Percentiles rank a stretch among this genome's conserved stretches.
Conservation (phyloP, 495 filamentous ascomycete species). For the Xylaria flabelliformis region DNA sequence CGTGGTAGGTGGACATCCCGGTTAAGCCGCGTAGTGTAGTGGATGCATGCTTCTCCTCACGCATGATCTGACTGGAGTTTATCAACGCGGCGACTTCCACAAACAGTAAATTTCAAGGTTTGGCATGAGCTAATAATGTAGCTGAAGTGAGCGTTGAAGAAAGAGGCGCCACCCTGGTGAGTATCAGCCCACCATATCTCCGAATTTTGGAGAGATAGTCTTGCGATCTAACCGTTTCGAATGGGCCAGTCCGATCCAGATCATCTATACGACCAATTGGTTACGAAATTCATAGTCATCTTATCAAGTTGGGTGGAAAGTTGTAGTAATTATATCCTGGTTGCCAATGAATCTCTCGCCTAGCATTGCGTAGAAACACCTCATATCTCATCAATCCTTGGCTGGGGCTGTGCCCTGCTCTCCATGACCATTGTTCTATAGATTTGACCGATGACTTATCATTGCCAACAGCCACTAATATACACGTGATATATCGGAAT, state of each 20-base stretch:
- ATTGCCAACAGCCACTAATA: conserved; percentile 3
- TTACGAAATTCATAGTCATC: not conserved
- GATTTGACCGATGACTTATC: not conserved
- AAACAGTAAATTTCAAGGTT: not conserved
- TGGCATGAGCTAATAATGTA: not conserved
- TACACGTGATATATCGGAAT: conserved; percentile 4
- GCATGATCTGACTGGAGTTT: not conserved
- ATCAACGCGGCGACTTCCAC: not conserved
- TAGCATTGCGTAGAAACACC: not conserved
- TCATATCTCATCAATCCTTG: not conserved
- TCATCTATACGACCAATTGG: not conserved
- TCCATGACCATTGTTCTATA: conserved; percentile 1
- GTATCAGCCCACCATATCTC: not conserved
- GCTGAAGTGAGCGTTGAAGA: conserved; percentile 8
- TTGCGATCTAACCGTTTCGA: not conserved
- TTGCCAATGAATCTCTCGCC: not conserved
- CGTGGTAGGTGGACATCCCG: conserved; percentile 11
- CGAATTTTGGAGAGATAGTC: not conserved
- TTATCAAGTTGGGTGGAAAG: not conserved
- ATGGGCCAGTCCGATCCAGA: not conserved
- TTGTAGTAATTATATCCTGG: conserved; percentile 10
- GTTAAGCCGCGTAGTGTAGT: not conserved
- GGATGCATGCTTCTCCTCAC: conserved; percentile 3
- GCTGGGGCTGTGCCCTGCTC: not conserved
- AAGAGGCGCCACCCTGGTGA: not conserved